Percentiles rank a stretch among this genome's conserved stretches.
Conservation (phyloP, 1,284 basidiomycete species). For the Heliocybe sulcata region DNA sequence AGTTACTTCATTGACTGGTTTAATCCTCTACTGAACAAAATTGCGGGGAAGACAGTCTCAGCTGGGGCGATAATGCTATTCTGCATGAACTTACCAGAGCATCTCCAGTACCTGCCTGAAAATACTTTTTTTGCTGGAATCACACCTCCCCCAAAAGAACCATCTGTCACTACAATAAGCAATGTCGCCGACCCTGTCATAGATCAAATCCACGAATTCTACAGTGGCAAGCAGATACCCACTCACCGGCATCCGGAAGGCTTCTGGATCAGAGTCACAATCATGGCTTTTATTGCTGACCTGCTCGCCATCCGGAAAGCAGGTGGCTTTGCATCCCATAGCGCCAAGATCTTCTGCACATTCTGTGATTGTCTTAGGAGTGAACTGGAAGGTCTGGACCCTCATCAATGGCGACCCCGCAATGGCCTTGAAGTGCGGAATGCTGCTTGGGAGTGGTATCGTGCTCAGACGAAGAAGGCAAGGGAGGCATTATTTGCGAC, state of each 20-base stretch:
- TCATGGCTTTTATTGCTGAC: conserved; percentile 21
- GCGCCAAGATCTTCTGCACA: conserved; percentile 17
- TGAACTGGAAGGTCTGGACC: conserved; percentile 10
- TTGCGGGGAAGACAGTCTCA: conserved; percentile 17
- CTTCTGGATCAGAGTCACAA: conserved; percentile 11
- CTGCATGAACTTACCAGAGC: conserved; percentile 19
- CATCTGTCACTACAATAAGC: conserved; percentile 12
- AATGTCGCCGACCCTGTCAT: conserved; percentile 14
- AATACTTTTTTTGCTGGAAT: conserved; percentile 20
- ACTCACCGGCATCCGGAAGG: conserved; percentile 17
- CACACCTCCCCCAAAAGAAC: conserved; percentile 14
- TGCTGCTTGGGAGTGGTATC: conserved; percentile 3
- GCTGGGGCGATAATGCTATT: conserved; percentile 18
- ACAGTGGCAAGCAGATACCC: conserved; percentile 10
- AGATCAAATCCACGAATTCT: conserved; percentile 3
- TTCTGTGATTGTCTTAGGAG: conserved; percentile 14
- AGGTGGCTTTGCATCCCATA: conserved; percentile 14
- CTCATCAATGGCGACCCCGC: conserved; percentile 8
- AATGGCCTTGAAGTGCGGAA: conserved; percentile 10
- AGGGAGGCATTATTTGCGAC: conserved; percentile 7
- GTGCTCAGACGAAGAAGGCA: conserved; percentile 5
- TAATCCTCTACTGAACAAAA: conserved; percentile 19
- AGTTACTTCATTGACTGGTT: conserved; percentile 30
- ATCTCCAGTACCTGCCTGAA: conserved; percentile 15
- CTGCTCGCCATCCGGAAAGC: conserved; percentile 21